These are phyloP conservation scores for Kwoniella bestiolae DNA, from an alignment of 768 basidiomycete species.

Conservation along the genomic window DNA sequence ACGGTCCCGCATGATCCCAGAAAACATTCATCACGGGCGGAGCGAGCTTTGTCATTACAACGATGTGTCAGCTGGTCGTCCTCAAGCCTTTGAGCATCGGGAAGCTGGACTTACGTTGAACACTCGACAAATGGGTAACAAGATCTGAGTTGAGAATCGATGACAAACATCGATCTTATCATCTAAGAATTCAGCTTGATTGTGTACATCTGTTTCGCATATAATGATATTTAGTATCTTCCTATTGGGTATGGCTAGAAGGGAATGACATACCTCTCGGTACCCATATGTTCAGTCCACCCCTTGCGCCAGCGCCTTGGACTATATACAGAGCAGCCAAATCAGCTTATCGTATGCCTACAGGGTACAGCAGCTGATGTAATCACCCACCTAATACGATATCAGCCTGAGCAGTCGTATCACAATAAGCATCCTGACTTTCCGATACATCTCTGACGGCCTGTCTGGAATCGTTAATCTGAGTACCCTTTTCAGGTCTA, in stretches of 20 bases:
- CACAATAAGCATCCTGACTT: slow-evolving; percentile 55
- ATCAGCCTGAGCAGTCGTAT: slow-evolving; percentile 50
- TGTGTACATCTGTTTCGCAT: slow-evolving; percentile 63
- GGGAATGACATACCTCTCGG: slow-evolving; percentile 17
- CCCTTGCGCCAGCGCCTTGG: slow-evolving; percentile 1
- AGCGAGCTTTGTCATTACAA: slow-evolving; percentile 61
- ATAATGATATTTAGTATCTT: not conserved
- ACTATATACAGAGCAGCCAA: not conserved
- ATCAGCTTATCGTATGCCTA: not conserved
- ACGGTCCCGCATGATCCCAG: slow-evolving; percentile 74
- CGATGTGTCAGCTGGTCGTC: not conserved
- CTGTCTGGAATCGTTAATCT: slow-evolving; percentile 54
- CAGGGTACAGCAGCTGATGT: no score
- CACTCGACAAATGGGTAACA: slow-evolving; percentile 69
- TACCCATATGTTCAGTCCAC: slow-evolving; percentile 21
- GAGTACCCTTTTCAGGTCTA: slow-evolving; percentile 55
- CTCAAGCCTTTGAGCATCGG: not conserved
- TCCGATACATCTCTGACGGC: slow-evolving; percentile 57
- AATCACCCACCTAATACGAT: slow-evolving; percentile 32
- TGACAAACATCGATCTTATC: slow-evolving; percentile 61
- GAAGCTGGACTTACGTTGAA: slow-evolving; percentile 61
- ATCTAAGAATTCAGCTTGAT: slow-evolving; percentile 57
- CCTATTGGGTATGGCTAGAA: not conserved
- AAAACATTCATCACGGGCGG: slow-evolving; percentile 80
- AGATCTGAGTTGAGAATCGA: slow-evolving; percentile 71